These are phyloP conservation scores for Tulasnella sp. DNA, from an alignment of 768 basidiomycete species.

Conservation along the genomic window DNA sequence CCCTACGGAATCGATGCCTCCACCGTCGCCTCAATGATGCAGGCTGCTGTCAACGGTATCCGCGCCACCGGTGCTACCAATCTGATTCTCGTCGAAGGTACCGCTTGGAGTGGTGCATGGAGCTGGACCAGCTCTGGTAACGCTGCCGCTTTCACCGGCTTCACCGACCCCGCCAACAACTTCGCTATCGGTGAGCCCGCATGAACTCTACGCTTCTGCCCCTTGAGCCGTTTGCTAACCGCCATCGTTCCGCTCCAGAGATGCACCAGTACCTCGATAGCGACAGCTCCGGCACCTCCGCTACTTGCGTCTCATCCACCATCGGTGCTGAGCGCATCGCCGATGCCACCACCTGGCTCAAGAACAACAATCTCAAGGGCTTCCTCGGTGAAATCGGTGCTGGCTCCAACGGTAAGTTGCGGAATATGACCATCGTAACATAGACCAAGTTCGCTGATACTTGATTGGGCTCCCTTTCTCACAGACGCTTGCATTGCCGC, in stretches of 20 bases:
- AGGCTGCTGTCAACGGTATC: constrained; percentile 57
- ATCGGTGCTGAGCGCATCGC: constrained; percentile 50
- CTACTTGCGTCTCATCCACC: constrained; percentile 45
- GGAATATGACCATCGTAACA: neutral
- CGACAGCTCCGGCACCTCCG: constrained; percentile 41
- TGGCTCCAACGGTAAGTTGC: constrained; percentile 25
- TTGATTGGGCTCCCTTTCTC: neutral
- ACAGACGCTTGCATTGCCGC: constrained; percentile 35
- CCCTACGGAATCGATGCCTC: constrained; percentile 45
- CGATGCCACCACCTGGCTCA: constrained; percentile 47
- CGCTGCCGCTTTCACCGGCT: constrained; percentile 35
- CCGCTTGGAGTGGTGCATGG: constrained; percentile 48
- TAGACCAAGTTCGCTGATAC: neutral
- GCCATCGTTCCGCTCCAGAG: constrained; percentile 27
- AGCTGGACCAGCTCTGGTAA: constrained; percentile 53
- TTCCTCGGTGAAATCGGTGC: constrained; percentile 55
- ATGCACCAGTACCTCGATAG: constrained; percentile 65
- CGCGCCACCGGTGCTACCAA: constrained; percentile 48
- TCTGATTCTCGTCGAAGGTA: constrained; percentile 32
- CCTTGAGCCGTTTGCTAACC: neutral
- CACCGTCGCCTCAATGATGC: constrained; percentile 44
- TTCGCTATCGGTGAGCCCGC: constrained; percentile 38
- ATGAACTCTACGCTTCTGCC: neutral
- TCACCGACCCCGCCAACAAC: constrained; percentile 52
- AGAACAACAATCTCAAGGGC: constrained; percentile 47